Conservation (phyloP, 2,329 filamentous ascomycete species). For the Pseudonectria buxi region DNA sequence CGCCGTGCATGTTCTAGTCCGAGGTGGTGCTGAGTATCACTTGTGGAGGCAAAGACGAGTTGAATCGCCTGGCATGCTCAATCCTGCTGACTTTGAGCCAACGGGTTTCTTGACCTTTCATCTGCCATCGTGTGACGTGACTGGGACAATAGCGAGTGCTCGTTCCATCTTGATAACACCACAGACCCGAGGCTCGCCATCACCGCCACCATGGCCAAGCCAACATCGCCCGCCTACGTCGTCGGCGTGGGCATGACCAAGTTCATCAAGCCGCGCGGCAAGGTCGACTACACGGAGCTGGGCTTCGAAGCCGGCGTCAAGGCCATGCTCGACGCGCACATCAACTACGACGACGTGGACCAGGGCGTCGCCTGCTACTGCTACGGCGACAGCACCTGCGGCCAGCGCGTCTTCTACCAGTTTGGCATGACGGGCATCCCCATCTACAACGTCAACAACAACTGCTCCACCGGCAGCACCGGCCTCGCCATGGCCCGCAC, state of each 20-base stretch:
- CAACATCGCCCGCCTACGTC: slow-evolving; percentile 64
- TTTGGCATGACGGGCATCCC: slow-evolving; percentile 96
- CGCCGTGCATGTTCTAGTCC: too few species aligned
- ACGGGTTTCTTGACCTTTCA: too few species aligned
- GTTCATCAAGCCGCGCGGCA: slow-evolving; percentile 94
- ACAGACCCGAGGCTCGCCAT: too few species aligned
- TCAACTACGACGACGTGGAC: slow-evolving; percentile 95
- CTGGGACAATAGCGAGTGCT: too few species aligned
- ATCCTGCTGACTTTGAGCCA: too few species aligned
- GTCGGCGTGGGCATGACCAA: slow-evolving; percentile 98
- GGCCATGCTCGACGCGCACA: slow-evolving; percentile 75
- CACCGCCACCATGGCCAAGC: slow-evolving; percentile 39
- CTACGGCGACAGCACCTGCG: slow-evolving; percentile 91
- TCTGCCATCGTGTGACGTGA: too few species aligned
- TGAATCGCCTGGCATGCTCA: too few species aligned
- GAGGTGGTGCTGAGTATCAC: too few species aligned
- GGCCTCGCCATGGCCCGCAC: slow-evolving; percentile 79
- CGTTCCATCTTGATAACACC: too few species aligned
- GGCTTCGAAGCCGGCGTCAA: slow-evolving; percentile 90
- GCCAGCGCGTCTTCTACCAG: slow-evolving; percentile 96
- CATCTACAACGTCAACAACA: slow-evolving; percentile 98
- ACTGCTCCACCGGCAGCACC: slow-evolving; percentile 93
- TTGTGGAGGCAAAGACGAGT: too few species aligned
- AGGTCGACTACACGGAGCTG: slow-evolving; percentile 90
- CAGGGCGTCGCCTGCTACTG: slow-evolving; percentile 96